A percentile compares a stretch with the other conserved stretches of the same genome.
phyloP scores from a whole-genome alignment of 2,329 filamentous ascomycete species.

The Gnomoniopsis smithogilvyi region DNA sequence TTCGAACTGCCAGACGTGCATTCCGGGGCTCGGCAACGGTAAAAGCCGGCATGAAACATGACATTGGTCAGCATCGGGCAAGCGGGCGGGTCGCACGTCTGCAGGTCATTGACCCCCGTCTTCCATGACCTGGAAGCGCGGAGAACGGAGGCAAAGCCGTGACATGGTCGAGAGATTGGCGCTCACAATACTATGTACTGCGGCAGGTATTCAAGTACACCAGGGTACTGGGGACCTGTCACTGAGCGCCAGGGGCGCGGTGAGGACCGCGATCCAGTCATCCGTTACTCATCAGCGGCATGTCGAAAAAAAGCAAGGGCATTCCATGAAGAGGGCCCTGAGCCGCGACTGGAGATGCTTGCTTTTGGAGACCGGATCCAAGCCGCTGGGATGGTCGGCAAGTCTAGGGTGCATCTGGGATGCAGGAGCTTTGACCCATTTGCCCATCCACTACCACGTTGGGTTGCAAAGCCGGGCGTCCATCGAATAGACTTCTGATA shows the following conservation, averaged over 20 bases:
- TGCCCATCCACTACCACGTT: not conserved
- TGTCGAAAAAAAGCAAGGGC: conserved; percentile 3
- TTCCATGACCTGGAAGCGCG: conserved; percentile 7
- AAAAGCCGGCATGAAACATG: conserved; percentile 17
- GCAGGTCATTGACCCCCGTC: conserved; percentile 6
- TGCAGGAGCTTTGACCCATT: conserved; percentile 1
- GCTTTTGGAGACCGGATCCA: conserved; percentile 17
- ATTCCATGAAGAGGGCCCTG: conserved; percentile 1
- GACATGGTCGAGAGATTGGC: not conserved
- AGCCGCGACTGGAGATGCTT: not conserved
- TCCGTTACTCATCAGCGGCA: conserved; percentile 13
- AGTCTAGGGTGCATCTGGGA: not conserved
- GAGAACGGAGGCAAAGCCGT: not conserved
- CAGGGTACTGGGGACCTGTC: not conserved
- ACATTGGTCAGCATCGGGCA: conserved; percentile 9
- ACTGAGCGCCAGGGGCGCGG: not conserved
- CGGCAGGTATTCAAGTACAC: no score
- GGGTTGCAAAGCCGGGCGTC: conserved; percentile 7
- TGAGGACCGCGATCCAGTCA: conserved; percentile 2
- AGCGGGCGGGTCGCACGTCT: conserved; percentile 8
- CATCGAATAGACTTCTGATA: not conserved
- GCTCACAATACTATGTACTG: not conserved
- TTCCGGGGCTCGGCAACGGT: conserved; percentile 12
- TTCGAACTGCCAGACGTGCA: conserved; percentile 11
- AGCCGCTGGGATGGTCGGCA: conserved; percentile 14